Base-by-base conservation (phyloP, 2,329 filamentous ascomycete species). In the Fusarium incarnatum region DNA sequence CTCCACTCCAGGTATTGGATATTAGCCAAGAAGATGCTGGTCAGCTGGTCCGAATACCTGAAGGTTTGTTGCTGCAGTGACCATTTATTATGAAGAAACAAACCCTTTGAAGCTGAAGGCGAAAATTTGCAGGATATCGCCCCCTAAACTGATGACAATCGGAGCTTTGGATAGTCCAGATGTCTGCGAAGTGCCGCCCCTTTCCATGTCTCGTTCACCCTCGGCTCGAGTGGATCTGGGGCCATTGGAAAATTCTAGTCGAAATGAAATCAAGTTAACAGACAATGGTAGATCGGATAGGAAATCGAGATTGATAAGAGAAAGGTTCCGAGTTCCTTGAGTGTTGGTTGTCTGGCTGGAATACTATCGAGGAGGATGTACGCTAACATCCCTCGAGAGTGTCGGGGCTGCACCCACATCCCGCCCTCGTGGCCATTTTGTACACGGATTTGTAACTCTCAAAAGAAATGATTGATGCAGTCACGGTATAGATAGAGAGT, bases 401-500 rank as follows among this genome's bases (percentile, higher is more conserved):
- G 18, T 37, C 34, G 10, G 34, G 34, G 16, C 18, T n/a, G 18
- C 18, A 37, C 16, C 1, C 1, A 6, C 5, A 7, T 37, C 9
- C 18, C 18, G 16, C 18, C 34, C 16, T 11, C 6, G 16, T n/a
- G 34, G 4, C 9, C 16, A n/a, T 18, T 7, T 18, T 18, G 5
- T n/a, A 10, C 34, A 37, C 0, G 18, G 34, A 18, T n/a, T 37
- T n/a, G 1, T 4, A 10, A 37, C 16, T 18, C 5, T 37, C 3
- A 37, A n/a, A 7, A 6, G 34, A 18, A 8, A n/a, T 1, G 18
- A 11, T 37, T 11, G 34, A 7, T n/a, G 18, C 16, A 37, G 18
- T 0, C 10, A 37, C 11, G 16, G 18, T 11, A 11, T n/a, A n/a
- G 5, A 11, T 4, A n/a, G 2, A 37, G 16, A 5, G 10, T 37